Percentiles rank a stretch among this genome's conserved stretches.
Conservation (phyloP, 495 filamentous ascomycete species). For the Jackrogersella multiformis region DNA sequence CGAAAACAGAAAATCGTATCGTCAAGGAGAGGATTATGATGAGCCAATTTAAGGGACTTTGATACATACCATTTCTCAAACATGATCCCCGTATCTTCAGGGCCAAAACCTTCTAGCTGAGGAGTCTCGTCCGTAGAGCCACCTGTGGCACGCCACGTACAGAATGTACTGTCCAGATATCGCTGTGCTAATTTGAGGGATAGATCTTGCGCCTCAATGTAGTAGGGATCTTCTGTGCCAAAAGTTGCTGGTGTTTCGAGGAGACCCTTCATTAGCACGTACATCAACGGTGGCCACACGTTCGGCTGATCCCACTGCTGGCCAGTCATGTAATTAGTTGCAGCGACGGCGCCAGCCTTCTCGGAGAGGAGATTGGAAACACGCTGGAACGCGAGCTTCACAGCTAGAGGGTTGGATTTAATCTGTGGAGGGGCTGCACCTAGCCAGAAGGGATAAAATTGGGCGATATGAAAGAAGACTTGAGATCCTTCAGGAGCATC, state of each 20-base stretch:
- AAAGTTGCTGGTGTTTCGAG: conserved; percentile 59
- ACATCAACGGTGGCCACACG: conserved; percentile 61
- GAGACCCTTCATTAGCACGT: conserved; percentile 58
- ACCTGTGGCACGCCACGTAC: conserved; percentile 61
- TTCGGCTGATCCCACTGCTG: conserved; percentile 64
- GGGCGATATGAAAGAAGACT: conserved; percentile 54
- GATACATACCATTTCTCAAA: conserved; percentile 57
- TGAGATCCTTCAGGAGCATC: conserved; percentile 52
- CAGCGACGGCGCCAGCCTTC: conserved; percentile 54
- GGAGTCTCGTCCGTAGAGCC: conserved; percentile 55
- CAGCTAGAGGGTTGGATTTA: conserved; percentile 57
- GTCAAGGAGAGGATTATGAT: background rate
- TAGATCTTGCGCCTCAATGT: conserved; percentile 51
- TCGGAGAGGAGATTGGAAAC: conserved; percentile 49
- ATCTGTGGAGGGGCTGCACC: conserved; percentile 56
- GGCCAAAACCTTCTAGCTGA: conserved; percentile 51
- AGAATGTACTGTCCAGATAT: conserved; percentile 61
- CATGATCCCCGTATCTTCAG: conserved; percentile 52
- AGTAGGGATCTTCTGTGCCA: conserved; percentile 53
- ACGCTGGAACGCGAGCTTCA: conserved; percentile 50
- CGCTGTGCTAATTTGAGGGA: conserved; percentile 56
- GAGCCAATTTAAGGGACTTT: background rate
- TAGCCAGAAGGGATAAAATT: conserved; percentile 63
- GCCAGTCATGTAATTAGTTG: conserved; percentile 56
- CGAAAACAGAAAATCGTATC: background rate